These are phyloP conservation scores for Akanthomyces lecanii DNA, from an alignment of 2,329 filamentous ascomycete genomes.

Conservation along the genomic window DNA sequence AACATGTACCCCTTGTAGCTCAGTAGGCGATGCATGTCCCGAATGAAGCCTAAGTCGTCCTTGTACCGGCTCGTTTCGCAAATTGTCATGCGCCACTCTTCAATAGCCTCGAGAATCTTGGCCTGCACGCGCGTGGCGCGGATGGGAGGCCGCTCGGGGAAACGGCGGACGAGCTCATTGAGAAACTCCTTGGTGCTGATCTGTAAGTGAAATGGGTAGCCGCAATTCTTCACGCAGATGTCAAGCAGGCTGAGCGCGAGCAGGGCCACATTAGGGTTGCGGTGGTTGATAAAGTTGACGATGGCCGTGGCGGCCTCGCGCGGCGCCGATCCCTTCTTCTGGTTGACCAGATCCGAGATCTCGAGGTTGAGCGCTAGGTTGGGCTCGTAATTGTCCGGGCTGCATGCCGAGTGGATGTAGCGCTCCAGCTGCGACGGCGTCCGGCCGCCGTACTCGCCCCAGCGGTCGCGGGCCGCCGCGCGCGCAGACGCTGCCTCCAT, in stretches of 20 bases:
- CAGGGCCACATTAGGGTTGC: slow-evolving; percentile 91
- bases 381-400: slow-evolving; percentile 95
- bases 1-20: slow-evolving; percentile 98
- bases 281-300: slow-evolving; percentile 91
- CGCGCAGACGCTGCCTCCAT: slow-evolving; percentile 96
- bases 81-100: slow-evolving; percentile 98
- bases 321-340: slow-evolving; percentile 92
- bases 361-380: slow-evolving; percentile 95
- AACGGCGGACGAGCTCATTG: slow-evolving; percentile 93
- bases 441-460: slow-evolving; percentile 74
- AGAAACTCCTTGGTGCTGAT: slow-evolving; percentile 98
- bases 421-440: slow-evolving; percentile 84
- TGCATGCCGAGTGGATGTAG: slow-evolving; percentile 94
- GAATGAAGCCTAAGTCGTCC: slow-evolving; percentile 91
- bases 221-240: slow-evolving; percentile 99
- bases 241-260: slow-evolving; percentile 89
- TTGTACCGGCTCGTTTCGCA: slow-evolving; percentile 97
- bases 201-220: slow-evolving; percentile 97
- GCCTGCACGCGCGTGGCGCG: slow-evolving; percentile 82
- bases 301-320: slow-evolving; percentile 92
- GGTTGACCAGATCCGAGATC: slow-evolving; percentile 93
- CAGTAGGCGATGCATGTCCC: slow-evolving; percentile 94
- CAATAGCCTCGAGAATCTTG: slow-evolving; percentile 91
- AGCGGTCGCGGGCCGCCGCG: slow-evolving; percentile 92
- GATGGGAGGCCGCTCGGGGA: slow-evolving; percentile 87